Evolutionary conservation across 805 yeast species (phyloP).

Genomic region (Kluyveromyces lactis): DNA sequence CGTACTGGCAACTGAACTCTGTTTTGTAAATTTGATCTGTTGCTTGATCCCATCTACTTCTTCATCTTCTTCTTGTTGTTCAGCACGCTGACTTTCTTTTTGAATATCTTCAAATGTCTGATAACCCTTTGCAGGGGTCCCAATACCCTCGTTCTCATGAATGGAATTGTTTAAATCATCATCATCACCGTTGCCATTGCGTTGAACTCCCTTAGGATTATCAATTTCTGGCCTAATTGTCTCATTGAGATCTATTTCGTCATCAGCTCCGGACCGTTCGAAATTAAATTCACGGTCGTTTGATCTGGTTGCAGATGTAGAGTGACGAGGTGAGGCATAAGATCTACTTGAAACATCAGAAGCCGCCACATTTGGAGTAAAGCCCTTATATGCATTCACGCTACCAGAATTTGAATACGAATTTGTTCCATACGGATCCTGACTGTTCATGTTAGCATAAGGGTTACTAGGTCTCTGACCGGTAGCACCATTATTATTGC

Average conservation of each 20-base stretch:
- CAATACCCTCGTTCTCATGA: conserved; percentile 7
- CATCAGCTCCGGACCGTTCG: conserved; percentile 17
- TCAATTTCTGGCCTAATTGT: conserved; percentile 7
- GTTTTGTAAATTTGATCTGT: conserved; percentile 75
- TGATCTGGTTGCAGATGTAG: too few relatives aligned
- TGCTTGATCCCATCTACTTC: conserved; percentile 82
- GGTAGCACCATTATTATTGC: too few relatives aligned
- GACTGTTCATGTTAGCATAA: conserved; percentile 6
- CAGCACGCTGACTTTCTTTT: conserved; percentile 30
- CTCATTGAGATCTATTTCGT: conserved; percentile 27
- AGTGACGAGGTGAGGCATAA: too few relatives aligned
- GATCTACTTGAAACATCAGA: too few relatives aligned
- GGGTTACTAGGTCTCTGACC: conserved; percentile 8
- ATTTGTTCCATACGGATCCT: neutral
- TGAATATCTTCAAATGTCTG: conserved; percentile 29
- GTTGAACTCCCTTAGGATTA: conserved; percentile 9
- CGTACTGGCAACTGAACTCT: conserved; percentile 78
- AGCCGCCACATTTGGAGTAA: too few relatives aligned
- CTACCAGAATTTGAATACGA: neutral
- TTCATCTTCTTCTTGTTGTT: conserved; percentile 61
- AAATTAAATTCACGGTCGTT: conserved; percentile 18
- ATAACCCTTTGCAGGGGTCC: conserved; percentile 18
- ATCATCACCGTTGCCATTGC: conserved; percentile 20
- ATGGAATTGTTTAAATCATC: conserved; percentile 28
- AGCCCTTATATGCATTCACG: neutral